Evolutionary conservation across 2,329 filamentous ascomycete species (phyloP).

Genomic region (Neurospora crassa): DNA sequence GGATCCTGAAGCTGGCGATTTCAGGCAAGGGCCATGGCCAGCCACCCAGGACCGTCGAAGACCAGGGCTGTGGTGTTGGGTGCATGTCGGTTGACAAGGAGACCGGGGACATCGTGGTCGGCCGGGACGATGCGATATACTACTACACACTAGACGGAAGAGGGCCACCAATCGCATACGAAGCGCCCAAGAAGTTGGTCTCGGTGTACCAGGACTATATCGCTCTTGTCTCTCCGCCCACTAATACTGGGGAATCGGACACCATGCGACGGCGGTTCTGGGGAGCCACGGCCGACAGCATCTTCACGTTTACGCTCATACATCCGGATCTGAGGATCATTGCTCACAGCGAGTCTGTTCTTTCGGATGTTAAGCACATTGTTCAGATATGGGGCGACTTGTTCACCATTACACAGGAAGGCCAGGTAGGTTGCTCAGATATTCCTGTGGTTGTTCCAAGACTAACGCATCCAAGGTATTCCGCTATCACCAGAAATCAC

Average conservation of each 20-base stretch:
- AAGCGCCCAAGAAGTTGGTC: constrained; percentile 78
- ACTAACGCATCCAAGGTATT: constrained; percentile 45
- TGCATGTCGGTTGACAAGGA: constrained; percentile 84
- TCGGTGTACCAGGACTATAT: constrained; percentile 77
- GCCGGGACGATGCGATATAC: constrained; percentile 89
- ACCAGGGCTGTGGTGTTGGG: constrained; percentile 81
- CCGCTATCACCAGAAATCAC: constrained; percentile 80
- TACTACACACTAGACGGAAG: constrained; percentile 80
- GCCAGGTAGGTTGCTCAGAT: constrained; percentile 53
- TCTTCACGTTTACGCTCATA: constrained; percentile 86
- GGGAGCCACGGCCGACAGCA: constrained; percentile 59
- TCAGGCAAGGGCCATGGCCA: constrained; percentile 84
- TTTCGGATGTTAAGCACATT: constrained; percentile 68
- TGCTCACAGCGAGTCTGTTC: constrained; percentile 76
- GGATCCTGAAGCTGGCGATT: constrained; percentile 78
- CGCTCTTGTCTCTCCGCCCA: constrained; percentile 69
- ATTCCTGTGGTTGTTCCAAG: background rate
- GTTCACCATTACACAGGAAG: constrained; percentile 82
- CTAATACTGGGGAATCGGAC: constrained; percentile 47
- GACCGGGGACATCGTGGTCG: constrained; percentile 82
- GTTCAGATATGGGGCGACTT: constrained; percentile 88
- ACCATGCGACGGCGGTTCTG: constrained; percentile 64
- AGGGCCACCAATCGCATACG: constrained; percentile 82
- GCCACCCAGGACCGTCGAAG: constrained; percentile 79
- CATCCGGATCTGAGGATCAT: constrained; percentile 86